phyloP scores from a whole-genome alignment of 495 filamentous ascomycete species.

The Tetracladium marchalianum region DNA sequence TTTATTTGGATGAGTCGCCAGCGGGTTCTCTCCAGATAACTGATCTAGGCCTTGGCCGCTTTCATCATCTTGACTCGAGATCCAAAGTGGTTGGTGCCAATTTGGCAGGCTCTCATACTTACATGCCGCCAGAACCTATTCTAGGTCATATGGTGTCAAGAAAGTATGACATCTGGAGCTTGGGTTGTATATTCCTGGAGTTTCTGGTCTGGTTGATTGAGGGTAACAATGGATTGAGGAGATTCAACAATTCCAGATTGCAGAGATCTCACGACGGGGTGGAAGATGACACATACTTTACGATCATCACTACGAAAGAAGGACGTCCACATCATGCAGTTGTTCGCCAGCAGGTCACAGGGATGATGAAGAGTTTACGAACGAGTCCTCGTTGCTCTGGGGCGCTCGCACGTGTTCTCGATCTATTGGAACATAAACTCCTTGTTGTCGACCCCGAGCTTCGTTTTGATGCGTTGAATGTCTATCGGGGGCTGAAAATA shows the following conservation, averaged over 20 bases:
- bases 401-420: background rate
- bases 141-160: conserved; percentile 9
- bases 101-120: conserved; percentile 1
- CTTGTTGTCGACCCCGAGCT: too few species aligned
- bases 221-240: background rate
- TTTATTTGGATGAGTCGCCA: background rate
- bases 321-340: background rate
- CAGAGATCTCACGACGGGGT: background rate
- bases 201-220: conserved; percentile 15
- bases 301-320: too few species aligned
- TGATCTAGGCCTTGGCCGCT: conserved; percentile 11
- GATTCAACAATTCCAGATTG: background rate
- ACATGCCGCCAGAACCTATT: conserved; percentile 24
- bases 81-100: background rate
- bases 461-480: too few species aligned
- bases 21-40: conserved; percentile 11
- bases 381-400: background rate
- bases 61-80: background rate
- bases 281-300: too few species aligned
- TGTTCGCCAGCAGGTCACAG: background rate
- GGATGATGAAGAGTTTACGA: background rate
- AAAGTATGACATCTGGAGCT: conserved; percentile 30
- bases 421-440: background rate
- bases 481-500: too few species aligned
- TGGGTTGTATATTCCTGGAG: conserved; percentile 34